A percentile compares a stretch with the other conserved stretches of the same genome.
Conservation (phyloP, 1,139 yeast genomes). For the Yamadazyma blattariae region DNA sequence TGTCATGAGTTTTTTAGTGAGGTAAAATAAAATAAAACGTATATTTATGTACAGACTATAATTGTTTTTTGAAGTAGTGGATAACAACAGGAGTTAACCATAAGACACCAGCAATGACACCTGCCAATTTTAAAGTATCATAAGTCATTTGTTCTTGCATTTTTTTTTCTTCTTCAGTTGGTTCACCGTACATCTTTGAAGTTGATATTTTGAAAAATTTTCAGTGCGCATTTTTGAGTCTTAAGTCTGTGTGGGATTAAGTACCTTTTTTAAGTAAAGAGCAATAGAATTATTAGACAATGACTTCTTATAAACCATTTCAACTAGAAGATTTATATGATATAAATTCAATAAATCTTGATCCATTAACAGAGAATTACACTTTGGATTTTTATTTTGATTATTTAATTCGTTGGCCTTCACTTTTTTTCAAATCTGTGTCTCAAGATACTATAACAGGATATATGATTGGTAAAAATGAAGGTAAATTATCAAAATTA, state of each 20-base stretch:
- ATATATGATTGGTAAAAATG: slow-evolving; percentile 95
- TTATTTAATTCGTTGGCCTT: slow-evolving; percentile 84
- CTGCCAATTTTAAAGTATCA: slow-evolving; percentile 65
- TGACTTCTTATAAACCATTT: slow-evolving; percentile 84
- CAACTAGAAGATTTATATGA: slow-evolving; percentile 79
- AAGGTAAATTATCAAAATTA: slow-evolving; percentile 60
- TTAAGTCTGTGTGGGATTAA: too few relatives aligned
- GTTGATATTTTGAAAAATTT: slow-evolving; percentile 4
- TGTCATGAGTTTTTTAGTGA: too few relatives aligned
- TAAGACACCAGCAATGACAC: slow-evolving; percentile 69
- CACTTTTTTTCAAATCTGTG: slow-evolving; percentile 75
- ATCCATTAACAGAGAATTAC: slow-evolving; percentile 88
- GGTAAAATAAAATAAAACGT: not conserved
- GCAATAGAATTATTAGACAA: too few relatives aligned
- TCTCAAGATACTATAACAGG: slow-evolving; percentile 50
- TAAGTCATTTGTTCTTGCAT: slow-evolving; percentile 68
- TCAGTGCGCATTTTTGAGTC: slow-evolving; percentile 1
- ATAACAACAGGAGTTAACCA: slow-evolving; percentile 72
- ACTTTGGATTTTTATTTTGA: slow-evolving; percentile 80
- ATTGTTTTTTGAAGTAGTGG: slow-evolving; percentile 60
- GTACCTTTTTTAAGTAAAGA: too few relatives aligned
- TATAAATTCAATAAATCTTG: slow-evolving; percentile 74
- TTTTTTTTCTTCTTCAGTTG: slow-evolving; percentile 72
- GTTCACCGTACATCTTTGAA: slow-evolving; percentile 41
- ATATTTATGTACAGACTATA: slow-evolving; percentile 21